Evolutionary conservation across 1,284 basidiomycete genomes (phyloP).

Genomic region (Naganishia sp.): DNA sequence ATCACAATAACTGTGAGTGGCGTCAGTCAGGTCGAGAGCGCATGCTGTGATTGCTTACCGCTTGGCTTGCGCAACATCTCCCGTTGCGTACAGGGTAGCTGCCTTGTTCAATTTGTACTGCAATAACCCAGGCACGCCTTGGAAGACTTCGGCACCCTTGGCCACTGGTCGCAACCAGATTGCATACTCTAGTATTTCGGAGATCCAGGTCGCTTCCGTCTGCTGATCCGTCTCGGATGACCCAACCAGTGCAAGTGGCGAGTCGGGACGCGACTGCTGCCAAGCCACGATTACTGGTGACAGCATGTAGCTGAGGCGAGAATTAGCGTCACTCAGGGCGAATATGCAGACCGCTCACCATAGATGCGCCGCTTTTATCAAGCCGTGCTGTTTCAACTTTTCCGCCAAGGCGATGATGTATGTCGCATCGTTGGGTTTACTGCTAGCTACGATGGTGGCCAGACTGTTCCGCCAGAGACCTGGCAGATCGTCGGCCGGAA

Average conservation of each 20-base stretch:
- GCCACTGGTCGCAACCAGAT: slow-evolving; percentile 68
- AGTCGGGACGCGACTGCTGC: slow-evolving; percentile 15
- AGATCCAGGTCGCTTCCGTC: slow-evolving; percentile 60
- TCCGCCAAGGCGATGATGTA: slow-evolving; percentile 86
- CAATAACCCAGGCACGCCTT: slow-evolving; percentile 82
- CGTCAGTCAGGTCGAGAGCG: no score
- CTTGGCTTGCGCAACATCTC: slow-evolving; percentile 70
- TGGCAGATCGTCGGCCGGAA: slow-evolving; percentile 7
- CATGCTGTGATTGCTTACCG: slow-evolving; percentile 57
- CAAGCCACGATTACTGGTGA: slow-evolving; percentile 59
- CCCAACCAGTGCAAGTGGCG: slow-evolving; percentile 64
- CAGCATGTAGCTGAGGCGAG: slow-evolving; percentile 70
- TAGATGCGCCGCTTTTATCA: slow-evolving; percentile 83
- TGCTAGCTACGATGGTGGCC: slow-evolving; percentile 81
- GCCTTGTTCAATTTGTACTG: slow-evolving; percentile 85
- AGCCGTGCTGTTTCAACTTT: slow-evolving; percentile 69
- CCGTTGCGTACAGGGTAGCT: slow-evolving; percentile 72
- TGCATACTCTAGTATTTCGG: slow-evolving; percentile 92
- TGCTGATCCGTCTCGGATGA: slow-evolving; percentile 41
- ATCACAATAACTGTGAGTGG: slow-evolving; percentile 76
- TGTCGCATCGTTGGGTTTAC: slow-evolving; percentile 60
- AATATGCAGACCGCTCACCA: slow-evolving; percentile 62
- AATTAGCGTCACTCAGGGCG: slow-evolving; percentile 31
- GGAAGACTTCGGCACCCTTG: slow-evolving; percentile 83
- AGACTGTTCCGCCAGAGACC: slow-evolving; percentile 76